These are phyloP conservation scores for Ascomycota sp. DNA, from an alignment of 2,329 filamentous ascomycete species.

Conservation along the genomic window DNA sequence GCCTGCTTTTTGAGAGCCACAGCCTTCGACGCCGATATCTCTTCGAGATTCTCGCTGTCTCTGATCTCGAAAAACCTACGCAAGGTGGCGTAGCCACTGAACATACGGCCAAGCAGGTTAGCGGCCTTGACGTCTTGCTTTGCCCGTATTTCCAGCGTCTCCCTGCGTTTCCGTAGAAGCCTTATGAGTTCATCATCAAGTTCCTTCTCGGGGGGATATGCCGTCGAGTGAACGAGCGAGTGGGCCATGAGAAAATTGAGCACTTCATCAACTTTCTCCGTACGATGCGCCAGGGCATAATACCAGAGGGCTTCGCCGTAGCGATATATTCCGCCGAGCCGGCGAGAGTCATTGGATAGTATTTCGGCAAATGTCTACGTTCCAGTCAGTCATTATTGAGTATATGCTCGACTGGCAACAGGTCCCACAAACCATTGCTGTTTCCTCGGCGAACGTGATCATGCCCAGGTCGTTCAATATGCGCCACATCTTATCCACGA, in stretches of 20 bases:
- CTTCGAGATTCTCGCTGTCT: constrained; percentile 24
- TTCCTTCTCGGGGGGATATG: constrained; percentile 48
- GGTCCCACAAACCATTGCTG: constrained; percentile 56
- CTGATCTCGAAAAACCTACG: constrained; percentile 79
- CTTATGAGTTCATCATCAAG: constrained; percentile 50
- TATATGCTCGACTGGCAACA: not conserved
- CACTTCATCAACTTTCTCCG: constrained; percentile 61
- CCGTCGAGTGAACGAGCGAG: constrained; percentile 64
- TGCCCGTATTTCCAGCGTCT: constrained; percentile 49
- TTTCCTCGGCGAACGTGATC: constrained; percentile 53
- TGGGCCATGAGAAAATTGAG: constrained; percentile 71
- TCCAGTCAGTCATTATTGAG: constrained; percentile 3
- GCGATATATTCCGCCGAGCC: constrained; percentile 34
- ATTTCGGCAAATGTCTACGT: constrained; percentile 59
- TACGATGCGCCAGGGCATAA: constrained; percentile 65
- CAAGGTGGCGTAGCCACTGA: constrained; percentile 80
- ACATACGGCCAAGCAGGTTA: constrained; percentile 57
- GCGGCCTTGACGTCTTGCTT: constrained; percentile 61
- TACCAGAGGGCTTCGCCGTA: constrained; percentile 53
- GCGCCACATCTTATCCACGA: constrained; percentile 62
- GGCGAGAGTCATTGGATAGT: constrained; percentile 46
- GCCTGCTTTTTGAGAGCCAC: constrained; percentile 43
- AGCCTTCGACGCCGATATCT: constrained; percentile 17
- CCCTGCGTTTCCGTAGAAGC: constrained; percentile 49
- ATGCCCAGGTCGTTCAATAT: constrained; percentile 61